Evolutionary conservation across 1,284 basidiomycete genomes (phyloP).

Genomic region (Ganoderma sinense): DNA sequence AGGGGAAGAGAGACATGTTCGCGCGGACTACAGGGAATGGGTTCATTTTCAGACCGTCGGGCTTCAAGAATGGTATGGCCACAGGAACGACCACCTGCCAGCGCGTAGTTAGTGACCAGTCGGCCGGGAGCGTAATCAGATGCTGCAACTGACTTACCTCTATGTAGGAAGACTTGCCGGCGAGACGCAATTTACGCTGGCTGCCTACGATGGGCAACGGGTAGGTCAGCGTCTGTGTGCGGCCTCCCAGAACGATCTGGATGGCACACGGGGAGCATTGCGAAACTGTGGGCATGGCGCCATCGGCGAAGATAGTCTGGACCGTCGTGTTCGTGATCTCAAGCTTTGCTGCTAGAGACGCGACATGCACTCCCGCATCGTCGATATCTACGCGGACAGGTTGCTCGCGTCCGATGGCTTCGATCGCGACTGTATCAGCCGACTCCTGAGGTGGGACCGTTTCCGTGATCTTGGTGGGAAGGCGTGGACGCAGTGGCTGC

Average conservation of each 20-base stretch:
- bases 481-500: background rate
- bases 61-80: constrained; percentile 34
- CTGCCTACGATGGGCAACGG: constrained; percentile 45
- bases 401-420: constrained; percentile 35
- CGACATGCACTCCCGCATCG: background rate
- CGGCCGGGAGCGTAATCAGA: background rate
- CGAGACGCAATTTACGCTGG: constrained; percentile 49
- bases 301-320: constrained; percentile 30
- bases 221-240: constrained; percentile 40
- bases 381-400: constrained; percentile 33
- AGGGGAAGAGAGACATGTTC: constrained; percentile 34
- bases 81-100: constrained; percentile 38
- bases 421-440: background rate
- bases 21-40: constrained; percentile 42
- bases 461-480: no score
- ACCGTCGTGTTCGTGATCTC: constrained; percentile 35
- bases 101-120: constrained; percentile 10
- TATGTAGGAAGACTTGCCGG: constrained; percentile 59
- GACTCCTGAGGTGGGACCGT: background rate
- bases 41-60: constrained; percentile 38
- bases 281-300: constrained; percentile 27
- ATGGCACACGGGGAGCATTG: constrained; percentile 46
- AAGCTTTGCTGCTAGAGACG: constrained; percentile 35
- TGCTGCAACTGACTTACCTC: constrained; percentile 47
- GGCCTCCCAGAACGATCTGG: constrained; percentile 36